Percentiles rank a stretch among this genome's conserved stretches.
phyloP scores from a whole-genome alignment of 1,139 yeast genomes.

The Debaryomyces singareniensis region DNA sequence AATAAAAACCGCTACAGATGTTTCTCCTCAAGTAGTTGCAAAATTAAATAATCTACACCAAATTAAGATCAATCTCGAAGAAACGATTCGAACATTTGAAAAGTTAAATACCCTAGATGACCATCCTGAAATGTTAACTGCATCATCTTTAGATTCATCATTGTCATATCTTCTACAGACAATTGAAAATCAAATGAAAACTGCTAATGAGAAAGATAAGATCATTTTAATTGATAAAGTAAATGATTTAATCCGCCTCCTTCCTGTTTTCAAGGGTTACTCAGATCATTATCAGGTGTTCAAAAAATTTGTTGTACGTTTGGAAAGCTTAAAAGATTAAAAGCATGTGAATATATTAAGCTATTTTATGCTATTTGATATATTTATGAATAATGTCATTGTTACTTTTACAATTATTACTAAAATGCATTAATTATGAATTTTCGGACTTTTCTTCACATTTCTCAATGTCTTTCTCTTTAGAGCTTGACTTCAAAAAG shows the following conservation, averaged over 20 bases:
- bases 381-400: neutral
- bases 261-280: slow-evolving; percentile 47
- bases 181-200: slow-evolving; percentile 29
- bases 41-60: slow-evolving; percentile 36
- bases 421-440: no score
- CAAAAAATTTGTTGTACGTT: slow-evolving; percentile 29
- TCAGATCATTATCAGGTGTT: slow-evolving; percentile 43
- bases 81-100: slow-evolving; percentile 41
- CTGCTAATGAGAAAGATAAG: slow-evolving; percentile 18
- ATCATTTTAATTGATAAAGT: slow-evolving; percentile 24
- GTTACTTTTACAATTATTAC: no score
- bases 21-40: slow-evolving; percentile 19
- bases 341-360: neutral
- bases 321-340: slow-evolving; percentile 4
- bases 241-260: slow-evolving; percentile 38
- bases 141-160: slow-evolving; percentile 30
- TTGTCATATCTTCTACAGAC: slow-evolving; percentile 35
- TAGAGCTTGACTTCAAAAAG: slow-evolving; percentile 18
- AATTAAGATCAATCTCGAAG: slow-evolving; percentile 37
- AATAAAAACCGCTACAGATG: neutral
- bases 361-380: neutral
- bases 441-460: neutral
- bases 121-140: slow-evolving; percentile 8
- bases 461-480: slow-evolving; percentile 18
- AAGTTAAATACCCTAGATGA: slow-evolving; percentile 25